Evolutionary conservation across 2,329 filamentous ascomycete species (phyloP).

Genomic region (Phoma sp.): DNA sequence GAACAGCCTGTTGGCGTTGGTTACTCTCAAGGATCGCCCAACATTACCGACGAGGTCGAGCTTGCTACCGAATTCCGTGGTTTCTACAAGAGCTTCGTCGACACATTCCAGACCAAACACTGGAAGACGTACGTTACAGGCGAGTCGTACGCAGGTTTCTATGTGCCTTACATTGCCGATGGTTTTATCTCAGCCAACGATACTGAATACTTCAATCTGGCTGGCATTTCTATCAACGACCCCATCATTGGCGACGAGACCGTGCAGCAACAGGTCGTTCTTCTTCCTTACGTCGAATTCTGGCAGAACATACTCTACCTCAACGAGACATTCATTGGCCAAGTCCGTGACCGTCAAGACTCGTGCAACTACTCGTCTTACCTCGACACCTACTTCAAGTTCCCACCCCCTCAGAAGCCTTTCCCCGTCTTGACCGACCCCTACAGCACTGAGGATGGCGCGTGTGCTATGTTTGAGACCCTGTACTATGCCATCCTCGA

Average conservation of each 20-base stretch:
- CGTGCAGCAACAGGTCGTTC: constrained; percentile 47
- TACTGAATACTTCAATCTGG: constrained; percentile 59
- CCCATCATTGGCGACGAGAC: constrained; percentile 54
- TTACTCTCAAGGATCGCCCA: constrained; percentile 52
- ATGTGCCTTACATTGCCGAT: constrained; percentile 65
- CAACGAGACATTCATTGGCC: constrained; percentile 52
- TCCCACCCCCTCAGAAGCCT: constrained; percentile 47
- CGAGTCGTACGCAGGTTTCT: constrained; percentile 63
- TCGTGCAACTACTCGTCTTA: constrained; percentile 36
- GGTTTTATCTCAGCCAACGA: constrained; percentile 63
- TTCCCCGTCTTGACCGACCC: constrained; percentile 43
- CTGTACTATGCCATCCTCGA: constrained; percentile 50
- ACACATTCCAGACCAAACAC: constrained; percentile 62
- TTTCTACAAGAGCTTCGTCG: constrained; percentile 64
- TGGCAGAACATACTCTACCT: constrained; percentile 53
- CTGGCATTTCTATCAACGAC: constrained; percentile 60
- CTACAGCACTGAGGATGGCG: constrained; percentile 29
- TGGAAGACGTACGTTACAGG: constrained; percentile 64
- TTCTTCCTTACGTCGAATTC: constrained; percentile 48
- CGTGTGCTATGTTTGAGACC: constrained; percentile 52
- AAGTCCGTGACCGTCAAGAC: constrained; percentile 43
- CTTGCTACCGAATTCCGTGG: constrained; percentile 57
- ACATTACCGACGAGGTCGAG: constrained; percentile 58
- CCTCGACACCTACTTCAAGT: constrained; percentile 47
- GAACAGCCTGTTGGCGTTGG: constrained; percentile 59